Evolutionary conservation across 2,329 filamentous ascomycete genomes (phyloP).

Genomic region (Neophaeococcomyces aloes): DNA sequence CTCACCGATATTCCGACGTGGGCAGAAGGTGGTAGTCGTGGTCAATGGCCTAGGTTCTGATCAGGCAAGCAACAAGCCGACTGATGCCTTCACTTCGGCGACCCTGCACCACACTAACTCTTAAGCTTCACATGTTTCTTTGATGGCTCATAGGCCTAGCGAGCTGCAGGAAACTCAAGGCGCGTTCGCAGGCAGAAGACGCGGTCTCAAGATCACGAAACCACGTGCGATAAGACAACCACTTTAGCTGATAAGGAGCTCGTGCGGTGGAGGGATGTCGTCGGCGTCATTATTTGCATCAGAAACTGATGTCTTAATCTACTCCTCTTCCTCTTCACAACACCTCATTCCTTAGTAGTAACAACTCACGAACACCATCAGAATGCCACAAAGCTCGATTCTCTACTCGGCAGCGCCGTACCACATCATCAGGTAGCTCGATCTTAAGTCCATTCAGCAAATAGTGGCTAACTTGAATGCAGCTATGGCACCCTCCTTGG

Average conservation of each 20-base stretch:
- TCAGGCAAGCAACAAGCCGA: too few species aligned
- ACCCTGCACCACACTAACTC: too few species aligned
- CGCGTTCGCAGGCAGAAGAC: conserved; percentile 1
- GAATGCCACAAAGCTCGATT: conserved; percentile 35
- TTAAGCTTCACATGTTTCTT: too few species aligned
- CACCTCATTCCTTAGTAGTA: neutral
- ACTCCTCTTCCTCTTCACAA: neutral
- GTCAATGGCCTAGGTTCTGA: too few species aligned
- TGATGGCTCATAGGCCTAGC: neutral
- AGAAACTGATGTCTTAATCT: neutral
- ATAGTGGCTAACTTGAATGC: conserved; percentile 8
- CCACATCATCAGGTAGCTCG: conserved; percentile 59
- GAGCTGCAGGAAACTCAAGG: neutral
- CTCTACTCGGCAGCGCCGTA: conserved; percentile 59
- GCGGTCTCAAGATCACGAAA: neutral
- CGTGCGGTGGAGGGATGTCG: neutral
- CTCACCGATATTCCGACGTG: too few species aligned
- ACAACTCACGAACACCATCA: too few species aligned
- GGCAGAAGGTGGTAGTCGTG: too few species aligned
- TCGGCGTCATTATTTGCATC: conserved; percentile 4
- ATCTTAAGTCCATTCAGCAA: neutral
- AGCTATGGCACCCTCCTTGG: conserved; percentile 85
- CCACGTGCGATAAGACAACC: neutral
- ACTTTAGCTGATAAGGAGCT: conserved; percentile 1
- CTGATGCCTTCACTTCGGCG: too few species aligned